These are phyloP conservation scores for Aspergillus biplanus DNA, from an alignment of 495 filamentous ascomycete species.

Conservation along the genomic window DNA sequence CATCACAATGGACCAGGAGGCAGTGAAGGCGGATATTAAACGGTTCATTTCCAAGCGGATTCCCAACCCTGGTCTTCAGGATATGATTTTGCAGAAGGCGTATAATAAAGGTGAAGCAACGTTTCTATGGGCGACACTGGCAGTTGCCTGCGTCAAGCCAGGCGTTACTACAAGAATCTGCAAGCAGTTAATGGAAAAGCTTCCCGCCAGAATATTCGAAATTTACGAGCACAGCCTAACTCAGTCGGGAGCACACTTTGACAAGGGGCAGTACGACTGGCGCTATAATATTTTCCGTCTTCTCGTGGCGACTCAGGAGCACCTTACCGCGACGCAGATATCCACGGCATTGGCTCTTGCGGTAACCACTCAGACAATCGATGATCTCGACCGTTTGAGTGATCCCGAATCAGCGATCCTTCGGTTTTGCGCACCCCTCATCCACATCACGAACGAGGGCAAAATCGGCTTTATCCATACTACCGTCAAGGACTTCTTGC, in stretches of 20 bases:
- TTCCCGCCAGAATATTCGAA: not conserved
- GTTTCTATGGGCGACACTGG: not conserved
- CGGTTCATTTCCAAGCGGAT: not conserved
- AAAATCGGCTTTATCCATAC: not conserved
- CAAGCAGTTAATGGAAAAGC: not conserved
- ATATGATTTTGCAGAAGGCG: not conserved
- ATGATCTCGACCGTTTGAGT: not conserved
- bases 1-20: not conserved
- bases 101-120: not conserved
- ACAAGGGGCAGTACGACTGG: not conserved
- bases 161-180: not conserved
- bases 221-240: not conserved
- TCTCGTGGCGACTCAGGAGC: not conserved
- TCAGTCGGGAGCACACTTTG: not conserved
- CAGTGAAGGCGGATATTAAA: not conserved
- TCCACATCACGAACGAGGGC: not conserved
- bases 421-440: not conserved
- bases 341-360: not conserved
- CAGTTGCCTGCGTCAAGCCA: not conserved
- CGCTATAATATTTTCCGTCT: not conserved
- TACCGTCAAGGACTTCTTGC: not conserved
- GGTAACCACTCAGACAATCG: not conserved
- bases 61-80: not conserved
- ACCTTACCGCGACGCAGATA: not conserved
- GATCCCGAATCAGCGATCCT: not conserved